These are phyloP conservation scores for Hylodesmum podocarpum DNA, from an alignment of 306 rosid genomes.

Conservation along the genomic window DNA sequence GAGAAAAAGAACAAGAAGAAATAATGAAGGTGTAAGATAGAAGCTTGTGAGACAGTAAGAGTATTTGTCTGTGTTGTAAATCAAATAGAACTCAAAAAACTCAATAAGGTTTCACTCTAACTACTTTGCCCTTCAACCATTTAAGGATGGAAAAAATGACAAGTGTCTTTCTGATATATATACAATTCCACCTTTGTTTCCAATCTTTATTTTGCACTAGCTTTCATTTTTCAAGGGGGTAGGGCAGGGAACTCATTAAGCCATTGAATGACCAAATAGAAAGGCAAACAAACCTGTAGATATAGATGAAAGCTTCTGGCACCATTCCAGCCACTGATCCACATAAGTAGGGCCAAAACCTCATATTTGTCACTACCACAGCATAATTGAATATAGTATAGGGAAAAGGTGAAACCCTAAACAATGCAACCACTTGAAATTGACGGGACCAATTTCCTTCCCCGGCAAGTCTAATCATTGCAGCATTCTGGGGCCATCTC, in stretches of 20 bases:
- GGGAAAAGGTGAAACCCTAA: conserved; percentile 94
- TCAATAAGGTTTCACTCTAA: background rate
- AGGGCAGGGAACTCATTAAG: background rate
- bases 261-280: background rate
- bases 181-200: background rate
- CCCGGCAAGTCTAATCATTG: conserved; percentile 86
- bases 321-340: conserved; percentile 96
- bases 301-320: conserved; percentile 95
- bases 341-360: conserved; percentile 87
- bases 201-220: background rate
- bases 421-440: conserved; percentile 84
- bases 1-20: background rate
- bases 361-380: conserved; percentile 88
- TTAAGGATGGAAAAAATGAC: background rate
- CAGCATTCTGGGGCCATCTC: conserved; percentile 92
- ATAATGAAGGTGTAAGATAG: background rate
- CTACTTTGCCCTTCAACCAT: background rate
- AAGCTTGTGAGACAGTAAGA: background rate
- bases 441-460: conserved; percentile 92
- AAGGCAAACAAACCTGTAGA: conserved; percentile 64
- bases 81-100: background rate
- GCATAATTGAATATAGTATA: conserved; percentile 97
- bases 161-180: background rate
- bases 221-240: background rate
- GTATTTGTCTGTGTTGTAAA: background rate